Percentiles rank a stretch among this genome's conserved stretches.
Conservation (phyloP, 805 yeast genomes). For the Candida sakaeoensis region DNA sequence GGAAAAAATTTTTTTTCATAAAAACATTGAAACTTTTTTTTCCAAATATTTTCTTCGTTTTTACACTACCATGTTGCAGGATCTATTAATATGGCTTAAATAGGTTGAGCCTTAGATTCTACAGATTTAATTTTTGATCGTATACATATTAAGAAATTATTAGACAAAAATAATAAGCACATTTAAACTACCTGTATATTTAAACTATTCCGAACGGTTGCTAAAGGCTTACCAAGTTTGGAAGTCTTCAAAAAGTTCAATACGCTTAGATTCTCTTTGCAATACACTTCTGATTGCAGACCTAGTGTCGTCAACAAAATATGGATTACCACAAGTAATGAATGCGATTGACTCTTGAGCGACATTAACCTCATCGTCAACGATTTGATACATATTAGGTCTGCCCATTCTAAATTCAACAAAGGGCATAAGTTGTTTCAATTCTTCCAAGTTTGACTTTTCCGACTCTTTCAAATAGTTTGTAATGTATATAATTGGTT, state of each 20-base stretch:
- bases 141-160: too few relatives aligned
- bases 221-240: slow-evolving; percentile 8
- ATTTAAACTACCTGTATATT: too few relatives aligned
- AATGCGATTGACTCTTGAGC: slow-evolving; percentile 47
- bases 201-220: background rate
- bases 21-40: slow-evolving; percentile 9
- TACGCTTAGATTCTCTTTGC: slow-evolving; percentile 38
- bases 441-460: background rate
- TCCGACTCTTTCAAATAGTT: slow-evolving; percentile 10
- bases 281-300: slow-evolving; percentile 41
- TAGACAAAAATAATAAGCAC: too few relatives aligned
- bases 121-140: too few relatives aligned
- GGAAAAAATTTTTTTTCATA: slow-evolving; percentile 1
- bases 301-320: slow-evolving; percentile 56
- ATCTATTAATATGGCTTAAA: too few relatives aligned
- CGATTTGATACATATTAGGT: slow-evolving; percentile 42
- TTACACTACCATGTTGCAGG: too few relatives aligned
- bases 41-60: too few relatives aligned
- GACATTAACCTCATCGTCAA: slow-evolving; percentile 32
- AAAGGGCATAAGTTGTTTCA: slow-evolving; percentile 10
- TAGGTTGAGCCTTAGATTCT: too few relatives aligned
- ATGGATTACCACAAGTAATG: slow-evolving; percentile 60
- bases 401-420: slow-evolving; percentile 43
- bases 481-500: slow-evolving; percentile 41
- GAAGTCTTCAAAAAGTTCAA: slow-evolving; percentile 58